Evolutionary conservation across 192 early-diverging fungal species (phyloP), one percentile per base, ranked within the genome.

Genomic region (Mortierella antarctica): DNA sequence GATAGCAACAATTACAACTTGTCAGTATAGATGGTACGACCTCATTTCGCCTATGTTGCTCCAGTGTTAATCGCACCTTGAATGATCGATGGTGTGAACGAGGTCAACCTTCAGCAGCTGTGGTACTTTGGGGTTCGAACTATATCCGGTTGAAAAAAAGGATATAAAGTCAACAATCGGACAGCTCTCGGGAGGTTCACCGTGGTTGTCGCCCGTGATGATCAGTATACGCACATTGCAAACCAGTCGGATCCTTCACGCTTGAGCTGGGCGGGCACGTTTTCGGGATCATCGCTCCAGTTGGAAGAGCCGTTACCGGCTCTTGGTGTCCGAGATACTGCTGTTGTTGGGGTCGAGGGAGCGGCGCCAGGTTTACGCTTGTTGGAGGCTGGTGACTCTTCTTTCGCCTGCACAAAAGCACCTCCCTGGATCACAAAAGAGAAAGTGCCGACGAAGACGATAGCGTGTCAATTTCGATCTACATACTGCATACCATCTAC

Each of bases 231-330:
- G 59, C 82, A 89, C 88, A 97, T 88, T 41, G 93, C 95, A 84
- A 93, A 91, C 95, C 95, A 98, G 84, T 98, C 96, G 4, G 82
- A 59, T 45, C 94, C 93, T 80, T 96, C 94, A 49, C 88, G 92
- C 83, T 94, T 95, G 76, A 92, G 56, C 66, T 88, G 90, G 13
- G 91, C 81, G 1, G 92, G 93, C 17, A 93, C 90, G 40, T 83
- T 90, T 41, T 95, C 94, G 7, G 91, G 92, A 83, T 95, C 93
- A 58, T 74, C 80, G 52, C 73, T 74, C 71, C 74, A 79, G 72
- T 55, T 80, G 63, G 50, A 49, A 48, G 64, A 70, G 31, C 58
- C 51, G 18, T 57, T 56, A 39, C 56, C 67, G 45, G 55, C 51
- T 68, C 61, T 70, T 7, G 62, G 23, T 42, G 73, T 57, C 7